Percentiles rank a stretch among this genome's conserved stretches.
Conservation (phyloP, 306 rosid genomes). For the Crotalaria pallida region DNA sequence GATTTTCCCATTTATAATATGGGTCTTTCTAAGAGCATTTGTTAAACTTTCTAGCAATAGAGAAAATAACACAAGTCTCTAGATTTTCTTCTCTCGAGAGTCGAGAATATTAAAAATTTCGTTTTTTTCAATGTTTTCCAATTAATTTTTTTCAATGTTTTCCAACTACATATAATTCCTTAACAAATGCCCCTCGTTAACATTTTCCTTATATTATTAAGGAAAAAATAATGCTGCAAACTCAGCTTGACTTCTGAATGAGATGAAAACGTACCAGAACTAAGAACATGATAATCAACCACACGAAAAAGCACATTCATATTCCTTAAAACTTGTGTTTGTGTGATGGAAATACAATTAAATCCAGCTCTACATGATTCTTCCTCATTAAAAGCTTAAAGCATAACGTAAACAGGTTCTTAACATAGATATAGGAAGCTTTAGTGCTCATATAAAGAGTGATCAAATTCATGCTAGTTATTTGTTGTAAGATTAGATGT, state of each 20-base stretch:
- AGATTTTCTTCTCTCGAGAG: no score
- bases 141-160: no score
- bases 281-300: background rate
- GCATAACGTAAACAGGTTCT: background rate
- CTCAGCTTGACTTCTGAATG: slow-evolving; percentile 9
- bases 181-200: no score
- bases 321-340: background rate
- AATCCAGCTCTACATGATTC: background rate
- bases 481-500: background rate
- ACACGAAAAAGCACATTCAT: background rate
- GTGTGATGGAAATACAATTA: background rate
- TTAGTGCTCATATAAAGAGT: background rate
- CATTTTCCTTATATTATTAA: no score
- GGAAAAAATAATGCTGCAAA: background rate
- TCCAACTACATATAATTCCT: no score
- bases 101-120: no score
- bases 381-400: background rate
- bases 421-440: background rate
- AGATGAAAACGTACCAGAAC: background rate
- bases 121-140: no score
- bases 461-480: background rate
- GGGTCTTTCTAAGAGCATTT: no score
- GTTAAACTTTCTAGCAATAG: no score
- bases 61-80: no score
- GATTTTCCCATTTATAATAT: background rate